Base-by-base conservation (phyloP, 108 stramenopile species). In the Fragilaria radians region DNA sequence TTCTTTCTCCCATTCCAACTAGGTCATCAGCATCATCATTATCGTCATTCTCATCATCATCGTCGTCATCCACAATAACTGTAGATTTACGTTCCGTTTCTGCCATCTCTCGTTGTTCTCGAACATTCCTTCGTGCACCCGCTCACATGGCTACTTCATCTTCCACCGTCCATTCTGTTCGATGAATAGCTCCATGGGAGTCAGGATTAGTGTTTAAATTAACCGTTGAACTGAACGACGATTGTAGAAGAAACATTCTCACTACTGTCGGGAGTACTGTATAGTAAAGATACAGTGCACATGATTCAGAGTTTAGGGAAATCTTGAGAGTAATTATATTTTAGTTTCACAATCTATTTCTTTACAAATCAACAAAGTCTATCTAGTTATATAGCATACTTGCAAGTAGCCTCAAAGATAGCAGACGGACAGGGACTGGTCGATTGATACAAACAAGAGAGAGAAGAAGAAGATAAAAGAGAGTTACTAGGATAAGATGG, bases 121-220 rank as follows among this genome's bases (percentile, higher is more conserved):
- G 50, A 19, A 88, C 79, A 26, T 74, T 82, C 26, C 81, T 46
- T 34, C 91, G 66, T 57, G 76, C 85, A 26, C 82, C 85, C 50
- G 77, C 79, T 29, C 88, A 59, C 86, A 89, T 89, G 48, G 77
- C 83, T 0, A 88, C 91, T 68, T 89, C 88, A 53, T 79, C 73
- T 67, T 88, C 88, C 82, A 86, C 45, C 88, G 73, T 42, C 91
- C 91, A 26, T 86, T 61, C 60, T 65, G 59, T 54, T 89, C 86
- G 62, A 89, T 88, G 42, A 86, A 89, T n/a, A 85, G 84, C 52
- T 93, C 88, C 84, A 89, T 86, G 0, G 78, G 75, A 49, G 75
- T 45, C 0, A 86, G 74, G n/a, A n/a, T n/a, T n/a, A n/a, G n/a
- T n/a, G n/a, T n/a, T n/a, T n/a, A n/a, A n/a, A n/a, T n/a, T n/a